Base-by-base conservation (phyloP, 1,284 basidiomycete genomes). In the Thecaphora frezii region DNA sequence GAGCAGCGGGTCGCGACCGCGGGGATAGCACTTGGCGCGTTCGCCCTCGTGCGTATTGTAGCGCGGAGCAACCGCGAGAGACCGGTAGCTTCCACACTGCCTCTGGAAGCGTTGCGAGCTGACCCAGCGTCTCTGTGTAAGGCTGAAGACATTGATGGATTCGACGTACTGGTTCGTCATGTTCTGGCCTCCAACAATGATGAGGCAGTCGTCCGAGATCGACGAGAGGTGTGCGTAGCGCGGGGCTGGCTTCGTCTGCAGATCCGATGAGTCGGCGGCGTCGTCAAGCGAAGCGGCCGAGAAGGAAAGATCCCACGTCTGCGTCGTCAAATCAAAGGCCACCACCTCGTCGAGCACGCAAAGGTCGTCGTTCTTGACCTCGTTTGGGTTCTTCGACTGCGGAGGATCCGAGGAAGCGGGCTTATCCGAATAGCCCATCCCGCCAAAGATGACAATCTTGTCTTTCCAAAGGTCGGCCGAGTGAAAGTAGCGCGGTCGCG, bases 111-210 rank as follows among this genome's bases (percentile, higher is more conserved):
- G 54, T 16, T 72, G 63, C 2, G 55, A 48, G 21, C 53, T 54
- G 19, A 62, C 59, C 73, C 73, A 75, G 12, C 43, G 49, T 40
- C 58, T 54, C 28, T 58, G 50, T 5, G 54, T 48, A 12, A 75
- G 58, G 48, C 58, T 66, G 45, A 72, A 75, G 21, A 75, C 60
- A 49, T 71, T 67, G 51, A 75, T 68, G 16, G 63, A 58, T 44
- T 75, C 69, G 87, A 75, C 49, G 66, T 70, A 78, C 54, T 81
- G 78, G 59, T 84, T 84, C 47, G 80, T 76, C 8, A 81, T 64
- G 77, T 96, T 90, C 77, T 97, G 93, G 3, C 93, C 93, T 10
- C 93, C 93, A 49, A 94, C 91, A 71, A 97, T 85, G 79, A 93
- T 88, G n/a, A 97, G 84, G 3, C 46, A 55, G 54, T 71, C 57